Conservation (phyloP, 2,329 filamentous ascomycete species). For the Apiospora rasikravindrae region DNA sequence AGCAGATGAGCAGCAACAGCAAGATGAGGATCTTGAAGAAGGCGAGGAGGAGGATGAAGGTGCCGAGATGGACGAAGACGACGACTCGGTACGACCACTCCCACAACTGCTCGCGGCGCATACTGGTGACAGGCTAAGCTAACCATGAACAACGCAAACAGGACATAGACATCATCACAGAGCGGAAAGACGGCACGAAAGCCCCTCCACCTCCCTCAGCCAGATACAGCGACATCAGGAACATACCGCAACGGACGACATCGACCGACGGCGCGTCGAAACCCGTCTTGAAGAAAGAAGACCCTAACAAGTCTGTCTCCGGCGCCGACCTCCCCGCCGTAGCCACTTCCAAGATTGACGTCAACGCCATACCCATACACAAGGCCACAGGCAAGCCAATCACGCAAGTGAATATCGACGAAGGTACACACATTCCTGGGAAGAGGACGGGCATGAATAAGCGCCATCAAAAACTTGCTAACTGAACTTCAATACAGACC, state of each 20-base stretch:
- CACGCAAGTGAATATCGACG: conserved; percentile 75
- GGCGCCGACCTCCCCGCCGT: conserved; percentile 58
- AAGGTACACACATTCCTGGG: conserved; percentile 47
- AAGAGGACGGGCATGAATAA: not conserved
- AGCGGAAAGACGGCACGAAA: conserved; percentile 68
- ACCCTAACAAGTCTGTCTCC: conserved; percentile 38
- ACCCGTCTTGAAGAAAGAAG: conserved; percentile 53
- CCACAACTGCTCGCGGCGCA: not conserved
- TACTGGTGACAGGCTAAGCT: not conserved
- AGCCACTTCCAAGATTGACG: conserved; percentile 81
- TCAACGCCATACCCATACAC: conserved; percentile 82
- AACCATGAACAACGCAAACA: conserved; percentile 33
- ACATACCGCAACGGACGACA: conserved; percentile 65
- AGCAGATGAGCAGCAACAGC: conserved; percentile 41
- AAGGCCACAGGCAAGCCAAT: conserved; percentile 81
- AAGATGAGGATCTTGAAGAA: conserved; percentile 63
- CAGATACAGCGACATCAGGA: conserved; percentile 68
- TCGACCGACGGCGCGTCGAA: conserved; percentile 57
- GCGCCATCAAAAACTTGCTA: not conserved
- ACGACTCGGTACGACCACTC: conserved; percentile 6
- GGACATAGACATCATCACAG: conserved; percentile 73
- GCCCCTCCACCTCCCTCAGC: conserved; percentile 62
- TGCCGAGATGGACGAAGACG: conserved; percentile 64
- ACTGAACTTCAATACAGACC: conserved; percentile 48
- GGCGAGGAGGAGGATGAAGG: conserved; percentile 69